Evolutionary conservation across 208 protist genomes (phyloP).

Genomic region (Leishmania guyanensis): DNA sequence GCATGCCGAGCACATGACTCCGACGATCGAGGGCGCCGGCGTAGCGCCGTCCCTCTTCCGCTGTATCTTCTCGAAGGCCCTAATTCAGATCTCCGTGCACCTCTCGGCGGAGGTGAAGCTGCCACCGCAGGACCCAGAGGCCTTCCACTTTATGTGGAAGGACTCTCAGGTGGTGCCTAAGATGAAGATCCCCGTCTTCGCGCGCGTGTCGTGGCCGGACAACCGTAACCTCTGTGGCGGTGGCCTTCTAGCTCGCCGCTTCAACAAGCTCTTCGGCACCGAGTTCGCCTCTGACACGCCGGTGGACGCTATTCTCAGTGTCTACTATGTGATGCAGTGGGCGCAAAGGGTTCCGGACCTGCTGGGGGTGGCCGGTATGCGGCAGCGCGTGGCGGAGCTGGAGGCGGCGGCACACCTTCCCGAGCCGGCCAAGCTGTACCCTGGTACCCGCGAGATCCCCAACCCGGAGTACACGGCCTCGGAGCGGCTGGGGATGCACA

Average conservation of each 20-base stretch:
- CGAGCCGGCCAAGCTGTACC: conserved; percentile 66
- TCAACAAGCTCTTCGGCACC: conserved; percentile 73
- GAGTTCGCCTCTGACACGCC: conserved; percentile 87
- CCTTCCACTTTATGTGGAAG: conserved; percentile 85
- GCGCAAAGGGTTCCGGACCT: too few relatives aligned
- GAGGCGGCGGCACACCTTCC: conserved; percentile 46
- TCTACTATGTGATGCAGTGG: conserved; percentile 41
- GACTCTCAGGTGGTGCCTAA: conserved; percentile 83
- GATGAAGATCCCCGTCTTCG: conserved; percentile 88
- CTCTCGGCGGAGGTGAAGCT: conserved; percentile 92
- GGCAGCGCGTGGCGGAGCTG: conserved; percentile 74
- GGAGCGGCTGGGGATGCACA: conserved; percentile 90
- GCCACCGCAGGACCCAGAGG: conserved; percentile 86
- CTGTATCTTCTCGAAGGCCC: conserved; percentile 86
- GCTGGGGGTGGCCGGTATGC: conserved; percentile 74
- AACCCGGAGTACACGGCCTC: conserved; percentile 86
- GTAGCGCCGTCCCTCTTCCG: conserved; percentile 85
- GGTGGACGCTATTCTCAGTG: conserved; percentile 68
- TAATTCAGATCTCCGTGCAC: conserved; percentile 84
- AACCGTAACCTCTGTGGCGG: conserved; percentile 68
- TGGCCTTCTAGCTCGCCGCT: conserved; percentile 60
- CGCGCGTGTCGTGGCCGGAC: conserved; percentile 82
- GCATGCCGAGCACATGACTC: conserved; percentile 74
- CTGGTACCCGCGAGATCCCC: conserved; percentile 85
- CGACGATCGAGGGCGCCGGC: conserved; percentile 81